These are phyloP conservation scores for Saccharomycopsis amapae DNA, from an alignment of 805 yeast species.

Conservation along the genomic window DNA sequence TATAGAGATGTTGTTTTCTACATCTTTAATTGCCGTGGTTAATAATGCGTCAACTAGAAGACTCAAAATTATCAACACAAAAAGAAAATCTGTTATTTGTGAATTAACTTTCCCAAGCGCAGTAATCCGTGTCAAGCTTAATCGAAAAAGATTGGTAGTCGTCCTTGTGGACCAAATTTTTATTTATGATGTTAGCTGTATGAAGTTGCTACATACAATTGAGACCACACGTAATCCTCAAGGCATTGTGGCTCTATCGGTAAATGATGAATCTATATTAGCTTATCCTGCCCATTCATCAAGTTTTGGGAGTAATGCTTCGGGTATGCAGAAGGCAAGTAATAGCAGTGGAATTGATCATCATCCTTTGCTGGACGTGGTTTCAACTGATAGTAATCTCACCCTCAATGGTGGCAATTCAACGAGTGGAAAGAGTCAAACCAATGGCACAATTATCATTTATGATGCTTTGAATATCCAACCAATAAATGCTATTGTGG, in stretches of 20 bases:
- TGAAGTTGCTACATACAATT: slow-evolving; percentile 68
- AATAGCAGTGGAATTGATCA: neutral
- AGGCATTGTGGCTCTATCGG: slow-evolving; percentile 28
- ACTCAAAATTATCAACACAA: slow-evolving; percentile 61
- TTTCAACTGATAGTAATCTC: slow-evolving; percentile 9
- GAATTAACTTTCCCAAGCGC: slow-evolving; percentile 81
- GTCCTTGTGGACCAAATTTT: slow-evolving; percentile 74
- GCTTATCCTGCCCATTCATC: slow-evolving; percentile 46
- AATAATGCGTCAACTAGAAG: slow-evolving; percentile 57
- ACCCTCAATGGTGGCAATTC: slow-evolving; percentile 10
- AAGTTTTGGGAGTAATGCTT: neutral
- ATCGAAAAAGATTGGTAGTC: slow-evolving; percentile 75
- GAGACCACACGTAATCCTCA: slow-evolving; percentile 45
- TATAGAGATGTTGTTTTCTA: slow-evolving; percentile 85
- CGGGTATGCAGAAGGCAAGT: neutral
- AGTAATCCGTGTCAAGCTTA: slow-evolving; percentile 66
- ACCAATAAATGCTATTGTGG: slow-evolving; percentile 76
- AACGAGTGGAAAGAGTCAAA: slow-evolving; percentile 5
- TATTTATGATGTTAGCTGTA: slow-evolving; percentile 85
- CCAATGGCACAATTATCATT: slow-evolving; percentile 61
- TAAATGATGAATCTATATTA: slow-evolving; percentile 42
- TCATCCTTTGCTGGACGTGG: slow-evolving; percentile 26
- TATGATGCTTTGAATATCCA: slow-evolving; percentile 70
- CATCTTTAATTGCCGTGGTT: slow-evolving; percentile 79
- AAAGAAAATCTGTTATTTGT: slow-evolving; percentile 67